Conservation (phyloP, 441 rosid genomes). For the Kokia cookei region DNA sequence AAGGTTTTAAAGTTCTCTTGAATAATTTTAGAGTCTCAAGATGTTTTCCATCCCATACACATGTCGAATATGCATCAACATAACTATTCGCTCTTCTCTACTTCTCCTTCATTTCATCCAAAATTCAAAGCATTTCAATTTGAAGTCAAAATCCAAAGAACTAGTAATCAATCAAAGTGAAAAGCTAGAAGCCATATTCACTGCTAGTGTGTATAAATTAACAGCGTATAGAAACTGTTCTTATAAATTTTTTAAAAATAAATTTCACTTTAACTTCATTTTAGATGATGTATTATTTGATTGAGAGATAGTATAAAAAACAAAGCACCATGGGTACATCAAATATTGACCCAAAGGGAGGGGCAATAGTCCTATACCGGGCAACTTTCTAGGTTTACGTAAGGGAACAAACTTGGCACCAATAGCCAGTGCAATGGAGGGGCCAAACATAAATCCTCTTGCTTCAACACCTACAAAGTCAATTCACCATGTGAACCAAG, state of each 20-base stretch:
- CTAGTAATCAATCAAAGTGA: background rate
- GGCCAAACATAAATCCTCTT: conserved; percentile 86
- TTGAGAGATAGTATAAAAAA: background rate
- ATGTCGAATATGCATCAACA: background rate
- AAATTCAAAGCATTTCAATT: too few species aligned
- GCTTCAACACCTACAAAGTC: conserved; percentile 66
- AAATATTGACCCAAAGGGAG: too few species aligned
- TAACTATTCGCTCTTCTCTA: too few species aligned
- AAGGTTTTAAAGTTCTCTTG: too few species aligned
- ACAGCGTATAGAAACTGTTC: too few species aligned
- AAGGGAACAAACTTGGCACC: conserved; percentile 83
- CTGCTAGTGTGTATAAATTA: too few species aligned
- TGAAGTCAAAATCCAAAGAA: too few species aligned
- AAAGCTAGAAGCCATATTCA: background rate
- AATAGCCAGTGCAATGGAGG: conserved; percentile 78
- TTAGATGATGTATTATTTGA: too few species aligned
- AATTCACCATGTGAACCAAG: conserved; percentile 11
- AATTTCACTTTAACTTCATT: too few species aligned
- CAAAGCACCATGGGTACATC: background rate
- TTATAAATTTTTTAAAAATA: too few species aligned
- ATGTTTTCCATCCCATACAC: background rate
- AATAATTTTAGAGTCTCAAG: background rate
- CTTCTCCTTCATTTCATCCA: background rate
- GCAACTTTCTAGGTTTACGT: conserved; percentile 74
- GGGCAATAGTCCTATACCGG: conserved; percentile 33